These are phyloP conservation scores for Quercus lobata DNA, from an alignment of 331 rosid species.

Conservation along the genomic window DNA sequence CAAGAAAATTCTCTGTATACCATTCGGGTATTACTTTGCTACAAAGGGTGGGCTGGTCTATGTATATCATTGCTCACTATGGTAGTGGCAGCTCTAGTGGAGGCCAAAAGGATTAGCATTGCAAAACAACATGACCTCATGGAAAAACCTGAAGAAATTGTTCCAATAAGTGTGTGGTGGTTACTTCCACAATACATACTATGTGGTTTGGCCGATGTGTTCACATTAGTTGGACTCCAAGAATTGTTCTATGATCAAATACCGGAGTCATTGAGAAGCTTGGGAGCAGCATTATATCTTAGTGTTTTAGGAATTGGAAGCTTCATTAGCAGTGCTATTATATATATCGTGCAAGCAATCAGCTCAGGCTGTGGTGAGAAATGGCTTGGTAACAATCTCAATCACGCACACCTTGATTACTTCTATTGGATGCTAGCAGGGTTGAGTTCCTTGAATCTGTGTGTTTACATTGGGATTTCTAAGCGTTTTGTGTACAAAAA, in stretches of 20 bases:
- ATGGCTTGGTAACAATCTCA: constrained; percentile 47
- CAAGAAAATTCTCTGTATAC: constrained; percentile 10
- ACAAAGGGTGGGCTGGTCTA: constrained; percentile 33
- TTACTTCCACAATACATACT: neutral
- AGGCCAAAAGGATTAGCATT: constrained; percentile 18
- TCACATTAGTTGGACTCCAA: neutral
- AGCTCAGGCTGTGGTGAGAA: constrained; percentile 12
- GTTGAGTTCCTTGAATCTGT: constrained; percentile 17
- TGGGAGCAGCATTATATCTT: constrained; percentile 40
- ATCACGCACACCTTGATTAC: constrained; percentile 53
- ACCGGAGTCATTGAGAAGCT: constrained; percentile 34
- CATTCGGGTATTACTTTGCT: constrained; percentile 31
- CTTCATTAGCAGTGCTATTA: constrained; percentile 28
- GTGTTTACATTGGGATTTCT: constrained; percentile 18
- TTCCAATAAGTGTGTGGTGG: neutral
- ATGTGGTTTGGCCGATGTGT: neutral
- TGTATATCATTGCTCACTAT: constrained; percentile 17
- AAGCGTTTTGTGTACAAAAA: constrained; percentile 20
- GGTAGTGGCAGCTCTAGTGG: constrained; percentile 27
- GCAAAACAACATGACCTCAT: neutral
- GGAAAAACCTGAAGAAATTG: neutral
- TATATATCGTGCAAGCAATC: constrained; percentile 21
- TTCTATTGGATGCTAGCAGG: constrained; percentile 56
- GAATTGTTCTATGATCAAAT: neutral
- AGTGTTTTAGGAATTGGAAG: constrained; percentile 38